Evolutionary conservation across 139 green algal species (phyloP), one percentile per base, ranked within the genome.

Genomic region (Trebouxia sp.): DNA sequence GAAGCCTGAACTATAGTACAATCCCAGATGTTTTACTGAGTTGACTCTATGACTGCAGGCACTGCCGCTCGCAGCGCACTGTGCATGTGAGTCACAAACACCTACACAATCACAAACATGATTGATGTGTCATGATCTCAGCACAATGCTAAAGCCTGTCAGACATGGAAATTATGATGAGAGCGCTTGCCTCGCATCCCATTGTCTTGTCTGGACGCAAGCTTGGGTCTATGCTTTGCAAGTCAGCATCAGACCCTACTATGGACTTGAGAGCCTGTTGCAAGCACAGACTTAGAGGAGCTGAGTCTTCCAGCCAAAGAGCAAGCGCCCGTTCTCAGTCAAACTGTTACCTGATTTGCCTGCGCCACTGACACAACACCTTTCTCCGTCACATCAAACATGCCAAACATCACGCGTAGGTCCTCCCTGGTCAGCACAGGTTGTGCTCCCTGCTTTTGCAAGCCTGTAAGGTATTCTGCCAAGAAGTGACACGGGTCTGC

Each of bases 381-480:
- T 24, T 51, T 77, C 26, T 77, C 42, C 10, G 69, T 77, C n/a
- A 77, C 42, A 7, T 77, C 69, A 77, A 77, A 77, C 69, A 77
- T 77, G 41, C 42, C 69, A 55, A 77, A 77, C 69, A 77, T 56
- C 9, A 55, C 28, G 6, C 42, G 69, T 24, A 77, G 39, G 20
- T 77, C 69, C 37, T 51, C 69, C 38, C 42, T 77, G 69, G 69
- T 56, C 1, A 77, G 41, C 9, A 22, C 69, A 77, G 69, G 69
- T 39, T 51, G 69, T 10, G 39, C 69, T 39, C 42, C 69, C 11
- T 55, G 42, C 10, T 35, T 77, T 26, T 77, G 69, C 12, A 77
- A 1, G 41, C 69, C n/a, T n/a, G 26, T 51, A 10, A 77, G 26
- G 69, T 77, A 77, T 10, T 77, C 69, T 8, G n/a, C 42, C 24